phyloP scores from a whole-genome alignment of 768 basidiomycete genomes.

The Hygrocybe coccinea region DNA sequence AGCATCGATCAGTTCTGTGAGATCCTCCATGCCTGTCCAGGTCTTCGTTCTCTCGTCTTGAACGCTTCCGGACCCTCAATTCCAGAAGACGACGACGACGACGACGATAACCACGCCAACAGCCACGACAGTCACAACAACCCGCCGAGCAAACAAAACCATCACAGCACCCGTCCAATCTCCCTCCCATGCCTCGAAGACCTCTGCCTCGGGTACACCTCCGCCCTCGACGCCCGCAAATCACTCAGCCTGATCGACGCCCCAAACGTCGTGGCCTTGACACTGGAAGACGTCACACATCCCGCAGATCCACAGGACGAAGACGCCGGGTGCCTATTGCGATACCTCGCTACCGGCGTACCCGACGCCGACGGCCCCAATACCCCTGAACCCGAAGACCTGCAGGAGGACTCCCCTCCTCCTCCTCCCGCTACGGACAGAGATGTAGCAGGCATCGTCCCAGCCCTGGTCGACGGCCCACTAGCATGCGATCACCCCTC shows the following conservation, averaged over 20 bases:
- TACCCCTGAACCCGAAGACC: slow-evolving; percentile 3
- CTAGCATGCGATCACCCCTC: not conserved
- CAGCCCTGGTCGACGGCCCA: not conserved
- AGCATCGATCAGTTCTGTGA: slow-evolving; percentile 38
- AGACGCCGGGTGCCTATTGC: slow-evolving; percentile 37
- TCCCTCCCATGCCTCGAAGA: slow-evolving; percentile 35
- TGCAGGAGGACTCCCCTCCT: slow-evolving; percentile 8
- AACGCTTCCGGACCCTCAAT: slow-evolving; percentile 44
- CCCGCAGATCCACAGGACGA: slow-evolving; percentile 37
- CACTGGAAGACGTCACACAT: slow-evolving; percentile 44
- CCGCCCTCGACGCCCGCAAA: slow-evolving; percentile 32
- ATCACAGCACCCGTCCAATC: slow-evolving; percentile 29
- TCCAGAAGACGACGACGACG: slow-evolving; percentile 8
- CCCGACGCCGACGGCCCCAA: slow-evolving; percentile 15
- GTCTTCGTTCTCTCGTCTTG: slow-evolving; percentile 41
- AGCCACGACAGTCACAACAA: not conserved
- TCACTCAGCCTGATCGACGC: slow-evolving; percentile 41
- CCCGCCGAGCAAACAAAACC: not conserved
- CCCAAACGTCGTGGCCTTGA: slow-evolving; percentile 34
- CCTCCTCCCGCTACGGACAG: slow-evolving; percentile 16
- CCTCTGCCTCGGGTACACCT: slow-evolving; percentile 44
- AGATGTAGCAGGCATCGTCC: slow-evolving; percentile 16
- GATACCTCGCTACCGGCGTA: slow-evolving; percentile 35
- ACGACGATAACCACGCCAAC: not conserved
- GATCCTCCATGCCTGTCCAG: slow-evolving; percentile 39